Base-by-base conservation (phyloP, 805 yeast species). In the Yarrowia sp. region DNA sequence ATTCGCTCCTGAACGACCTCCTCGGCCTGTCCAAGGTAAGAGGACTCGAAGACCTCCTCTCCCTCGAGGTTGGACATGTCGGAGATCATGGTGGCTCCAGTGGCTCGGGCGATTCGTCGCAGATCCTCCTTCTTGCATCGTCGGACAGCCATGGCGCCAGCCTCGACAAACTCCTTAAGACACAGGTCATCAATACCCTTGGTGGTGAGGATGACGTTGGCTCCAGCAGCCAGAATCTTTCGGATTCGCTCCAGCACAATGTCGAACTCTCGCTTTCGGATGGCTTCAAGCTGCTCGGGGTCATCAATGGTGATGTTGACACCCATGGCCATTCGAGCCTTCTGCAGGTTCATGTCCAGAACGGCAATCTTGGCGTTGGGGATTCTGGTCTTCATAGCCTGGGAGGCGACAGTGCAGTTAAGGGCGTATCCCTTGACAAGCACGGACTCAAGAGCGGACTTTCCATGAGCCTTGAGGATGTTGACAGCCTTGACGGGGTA, bases 401-500 rank as follows among this genome's bases (percentile, higher is more conserved):
- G 98, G 14, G 97, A 89, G 1, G 98, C 99, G 66, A 95, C 90
- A 0, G 98, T 93, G 80, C 98, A 92, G 79, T 95, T 95, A 68
- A 95, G 80, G 0, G 99, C 99, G 74, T 96, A 95, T 24, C 99
- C 99, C 72, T 90, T 82, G 36, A 96, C 90, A 59, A 95, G 80
- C 66, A 89, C 78, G 30, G 97, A 90, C 79, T 95, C 99, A 3
- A 80, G 81, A 1, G 97, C 83, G 6, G 97, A 90, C 75, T 92
- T 92, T 69, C 99, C 99, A 73, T 93, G 98, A 0, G 98, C 97
- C 77, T 96, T 95, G 72, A 95, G 81, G 64, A 96, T 86, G 74
- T 95, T 95, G 65, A 95, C 97, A 1, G 98, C 98, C 79, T 95
- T 96, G 51, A 93, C 96, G 1, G 99, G 99, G 75, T 95, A 92